Evolutionary conservation across 2,329 filamentous ascomycete species (phyloP).

Genomic region (Penicillium sp.): DNA sequence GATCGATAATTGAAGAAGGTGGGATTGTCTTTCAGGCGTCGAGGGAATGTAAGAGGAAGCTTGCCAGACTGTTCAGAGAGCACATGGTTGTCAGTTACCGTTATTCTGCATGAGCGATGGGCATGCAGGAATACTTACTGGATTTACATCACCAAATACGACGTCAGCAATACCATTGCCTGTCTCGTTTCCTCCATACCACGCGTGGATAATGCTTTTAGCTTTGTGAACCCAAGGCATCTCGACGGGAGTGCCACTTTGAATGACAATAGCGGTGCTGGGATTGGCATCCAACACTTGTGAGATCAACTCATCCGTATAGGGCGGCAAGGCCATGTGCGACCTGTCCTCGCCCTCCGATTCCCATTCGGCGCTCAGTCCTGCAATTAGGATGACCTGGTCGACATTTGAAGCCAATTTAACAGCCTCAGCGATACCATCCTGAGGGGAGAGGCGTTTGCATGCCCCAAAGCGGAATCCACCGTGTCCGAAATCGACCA

Average conservation of each 20-base stretch:
- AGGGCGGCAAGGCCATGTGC: neutral
- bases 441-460: neutral
- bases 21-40: neutral
- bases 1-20: neutral
- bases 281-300: neutral
- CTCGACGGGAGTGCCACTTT: neutral
- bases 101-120: neutral
- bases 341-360: neutral
- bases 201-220: neutral
- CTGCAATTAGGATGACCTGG: neutral
- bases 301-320: neutral
- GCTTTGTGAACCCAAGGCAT: neutral
- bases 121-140: neutral
- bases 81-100: neutral
- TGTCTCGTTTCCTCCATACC: neutral
- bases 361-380: neutral
- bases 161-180: neutral
- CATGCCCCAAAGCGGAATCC: neutral
- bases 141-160: neutral
- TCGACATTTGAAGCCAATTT: neutral
- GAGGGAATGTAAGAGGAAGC: neutral
- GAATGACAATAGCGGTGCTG: neutral
- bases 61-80: neutral
- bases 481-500: neutral
- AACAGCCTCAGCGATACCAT: neutral